These are phyloP conservation scores for Calonectria hongkongensis DNA, from an alignment of 2,329 filamentous ascomycete genomes.

Conservation along the genomic window DNA sequence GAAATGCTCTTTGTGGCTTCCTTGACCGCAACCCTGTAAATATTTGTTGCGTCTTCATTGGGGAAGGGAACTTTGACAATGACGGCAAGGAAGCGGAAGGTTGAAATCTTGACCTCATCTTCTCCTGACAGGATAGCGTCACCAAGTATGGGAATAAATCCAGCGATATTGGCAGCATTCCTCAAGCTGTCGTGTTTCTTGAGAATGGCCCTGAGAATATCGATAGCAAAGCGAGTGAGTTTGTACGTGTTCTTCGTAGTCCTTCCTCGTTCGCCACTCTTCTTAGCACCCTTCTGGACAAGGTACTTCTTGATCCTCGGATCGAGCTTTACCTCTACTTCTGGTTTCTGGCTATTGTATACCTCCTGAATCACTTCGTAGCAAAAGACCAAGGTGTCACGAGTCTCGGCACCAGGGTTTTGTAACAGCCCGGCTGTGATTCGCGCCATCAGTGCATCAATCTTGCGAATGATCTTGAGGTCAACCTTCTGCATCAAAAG, in stretches of 20 bases:
- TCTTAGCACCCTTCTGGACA: slow-evolving; percentile 86
- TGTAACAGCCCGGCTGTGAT: slow-evolving; percentile 88
- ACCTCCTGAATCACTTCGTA: slow-evolving; percentile 95
- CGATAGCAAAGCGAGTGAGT: slow-evolving; percentile 89
- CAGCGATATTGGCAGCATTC: slow-evolving; percentile 85
- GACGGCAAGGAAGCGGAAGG: slow-evolving; percentile 88
- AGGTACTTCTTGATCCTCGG: slow-evolving; percentile 83
- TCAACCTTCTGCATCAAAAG: slow-evolving; percentile 90
- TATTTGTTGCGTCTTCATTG: slow-evolving; percentile 78
- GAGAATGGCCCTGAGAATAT: slow-evolving; percentile 88
- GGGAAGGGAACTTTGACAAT: slow-evolving; percentile 90
- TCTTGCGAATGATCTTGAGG: slow-evolving; percentile 88
- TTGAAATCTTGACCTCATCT: slow-evolving; percentile 93
- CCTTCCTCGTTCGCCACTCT: slow-evolving; percentile 80
- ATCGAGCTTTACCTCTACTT: slow-evolving; percentile 73
- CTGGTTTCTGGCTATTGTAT: slow-evolving; percentile 78
- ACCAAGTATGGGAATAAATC: slow-evolving; percentile 91
- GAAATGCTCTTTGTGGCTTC: slow-evolving; percentile 90
- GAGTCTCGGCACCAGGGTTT: slow-evolving; percentile 85
- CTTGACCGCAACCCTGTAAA: slow-evolving; percentile 86
- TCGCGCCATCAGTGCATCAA: slow-evolving; percentile 90
- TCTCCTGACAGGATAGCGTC: slow-evolving; percentile 89
- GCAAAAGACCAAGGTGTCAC: slow-evolving; percentile 93
- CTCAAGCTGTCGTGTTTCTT: slow-evolving; percentile 89
- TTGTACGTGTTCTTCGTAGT: slow-evolving; percentile 91